Evolutionary conservation across 1,139 yeast genomes (phyloP).

Genomic region (Lodderomyces pseudojiufengensis): DNA sequence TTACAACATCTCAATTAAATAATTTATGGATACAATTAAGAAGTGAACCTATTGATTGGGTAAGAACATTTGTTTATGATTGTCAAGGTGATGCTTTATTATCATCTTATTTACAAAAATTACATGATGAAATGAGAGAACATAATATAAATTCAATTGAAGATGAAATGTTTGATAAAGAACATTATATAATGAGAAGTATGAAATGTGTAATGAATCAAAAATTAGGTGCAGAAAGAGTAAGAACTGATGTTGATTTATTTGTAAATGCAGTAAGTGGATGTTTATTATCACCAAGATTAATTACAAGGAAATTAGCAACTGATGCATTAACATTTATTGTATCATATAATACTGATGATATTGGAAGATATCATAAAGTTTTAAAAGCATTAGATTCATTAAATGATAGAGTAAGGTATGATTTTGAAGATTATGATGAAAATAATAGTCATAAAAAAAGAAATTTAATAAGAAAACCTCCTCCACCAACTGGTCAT

Average conservation of each 20-base stretch:
- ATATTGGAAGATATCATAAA: slow-evolving; percentile 54
- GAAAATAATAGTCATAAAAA: slow-evolving; percentile 7
- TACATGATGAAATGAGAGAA: slow-evolving; percentile 36
- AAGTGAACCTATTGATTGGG: slow-evolving; percentile 93
- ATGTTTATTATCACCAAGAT: slow-evolving; percentile 51
- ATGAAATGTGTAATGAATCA: slow-evolving; percentile 49
- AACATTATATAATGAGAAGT: slow-evolving; percentile 45
- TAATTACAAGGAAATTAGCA: slow-evolving; percentile 74
- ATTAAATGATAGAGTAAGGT: slow-evolving; percentile 58
- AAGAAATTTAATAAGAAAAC: slow-evolving; percentile 36
- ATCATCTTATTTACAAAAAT: slow-evolving; percentile 36
- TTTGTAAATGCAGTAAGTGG: slow-evolving; percentile 44
- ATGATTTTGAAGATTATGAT: slow-evolving; percentile 35
- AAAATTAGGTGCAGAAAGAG: slow-evolving; percentile 41
- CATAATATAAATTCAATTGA: slow-evolving; percentile 34
- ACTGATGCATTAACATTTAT: slow-evolving; percentile 65
- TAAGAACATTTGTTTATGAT: slow-evolving; percentile 65
- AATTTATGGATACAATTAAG: slow-evolving; percentile 88
- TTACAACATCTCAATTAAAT: slow-evolving; percentile 68
- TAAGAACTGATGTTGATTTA: slow-evolving; percentile 38
- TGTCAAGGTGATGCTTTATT: slow-evolving; percentile 89
- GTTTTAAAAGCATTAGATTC: slow-evolving; percentile 63
- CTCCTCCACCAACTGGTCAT: slow-evolving; percentile 36
- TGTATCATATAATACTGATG: slow-evolving; percentile 39
- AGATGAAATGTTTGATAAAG: slow-evolving; percentile 47